A percentile compares a stretch with the other conserved stretches of the same genome.
These are phyloP conservation scores for Fusarium mangiferae DNA, from an alignment of 2,329 filamentous ascomycete genomes.

Conservation along the genomic window DNA sequence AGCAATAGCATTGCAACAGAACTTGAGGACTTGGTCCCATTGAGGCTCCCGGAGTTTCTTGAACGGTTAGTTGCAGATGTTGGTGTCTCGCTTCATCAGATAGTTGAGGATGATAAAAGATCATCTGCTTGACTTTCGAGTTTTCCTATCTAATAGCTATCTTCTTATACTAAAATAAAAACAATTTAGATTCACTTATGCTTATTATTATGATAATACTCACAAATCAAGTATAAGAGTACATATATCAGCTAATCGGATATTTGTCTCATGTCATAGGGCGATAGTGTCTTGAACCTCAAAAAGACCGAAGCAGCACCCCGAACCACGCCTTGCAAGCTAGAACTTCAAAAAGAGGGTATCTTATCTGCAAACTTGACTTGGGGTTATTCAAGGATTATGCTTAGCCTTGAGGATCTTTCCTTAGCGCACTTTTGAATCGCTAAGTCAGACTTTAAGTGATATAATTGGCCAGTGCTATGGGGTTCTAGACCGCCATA, in stretches of 20 bases:
- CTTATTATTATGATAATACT: too few species aligned
- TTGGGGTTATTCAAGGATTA: not conserved
- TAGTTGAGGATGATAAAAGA: not conserved
- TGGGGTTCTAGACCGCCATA: not conserved
- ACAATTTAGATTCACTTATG: too few species aligned
- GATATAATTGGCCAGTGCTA: not conserved
- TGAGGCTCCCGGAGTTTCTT: not conserved
- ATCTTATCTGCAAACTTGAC: fast-evolving
- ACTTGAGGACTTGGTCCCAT: not conserved
- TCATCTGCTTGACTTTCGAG: not conserved
- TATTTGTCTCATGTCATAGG: too few species aligned
- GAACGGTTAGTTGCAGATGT: not conserved
- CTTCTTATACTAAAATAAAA: too few species aligned
- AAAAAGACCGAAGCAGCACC: too few species aligned
- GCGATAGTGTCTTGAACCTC: too few species aligned
- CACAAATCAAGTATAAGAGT: too few species aligned
- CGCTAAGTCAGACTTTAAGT: fast-evolving
- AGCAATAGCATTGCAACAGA: not conserved
- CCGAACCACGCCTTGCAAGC: too few species aligned
- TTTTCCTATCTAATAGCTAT: too few species aligned
- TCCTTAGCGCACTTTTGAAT: not conserved
- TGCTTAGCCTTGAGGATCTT: not conserved
- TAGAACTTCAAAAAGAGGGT: too few species aligned
- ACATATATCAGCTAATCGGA: too few species aligned
- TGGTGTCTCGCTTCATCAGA: not conserved